Conservation (phyloP, 768 basidiomycete species). For the Peribolospora kevripleyi region DNA sequence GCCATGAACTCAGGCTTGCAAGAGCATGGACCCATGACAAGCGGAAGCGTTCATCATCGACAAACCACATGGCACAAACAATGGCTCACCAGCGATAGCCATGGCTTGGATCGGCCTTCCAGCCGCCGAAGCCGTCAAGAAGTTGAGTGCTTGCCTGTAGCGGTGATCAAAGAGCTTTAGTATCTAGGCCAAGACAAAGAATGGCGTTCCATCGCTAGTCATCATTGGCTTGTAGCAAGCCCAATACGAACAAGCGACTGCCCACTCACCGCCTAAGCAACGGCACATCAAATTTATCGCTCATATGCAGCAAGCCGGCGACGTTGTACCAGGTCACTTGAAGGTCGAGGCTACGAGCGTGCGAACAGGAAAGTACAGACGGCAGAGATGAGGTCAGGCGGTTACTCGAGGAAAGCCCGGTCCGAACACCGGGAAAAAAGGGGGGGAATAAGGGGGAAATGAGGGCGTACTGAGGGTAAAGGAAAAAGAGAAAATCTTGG, state of each 20-base stretch:
- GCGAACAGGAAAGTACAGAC: neutral
- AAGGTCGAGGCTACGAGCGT: conserved; percentile 42
- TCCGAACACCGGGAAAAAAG: conserved; percentile 3
- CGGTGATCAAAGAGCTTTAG: conserved; percentile 29
- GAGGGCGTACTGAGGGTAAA: conserved; percentile 60
- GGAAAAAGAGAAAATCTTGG: conserved; percentile 78
- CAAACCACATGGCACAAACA: neutral
- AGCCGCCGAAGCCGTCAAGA: conserved; percentile 75
- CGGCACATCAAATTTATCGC: conserved; percentile 6
- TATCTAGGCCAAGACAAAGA: conserved; percentile 28
- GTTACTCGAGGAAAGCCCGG: neutral
- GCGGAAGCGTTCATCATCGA: too few species aligned
- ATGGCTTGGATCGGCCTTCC: conserved; percentile 81
- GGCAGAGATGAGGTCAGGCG: neutral
- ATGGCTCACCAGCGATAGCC: conserved; percentile 39
- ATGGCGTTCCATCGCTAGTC: conserved; percentile 73
- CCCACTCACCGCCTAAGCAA: neutral
- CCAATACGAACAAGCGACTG: neutral
- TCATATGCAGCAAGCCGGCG: conserved; percentile 32
- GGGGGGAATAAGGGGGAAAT: neutral
- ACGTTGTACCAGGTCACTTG: conserved; percentile 91
- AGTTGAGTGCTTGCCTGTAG: conserved; percentile 35
- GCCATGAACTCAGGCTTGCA: neutral
- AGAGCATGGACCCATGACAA: neutral
- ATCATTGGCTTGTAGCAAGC: conserved; percentile 30